phyloP scores from a whole-genome alignment of 345 rosid species.

The Arabidopsis thaliana region TAIR10.1 NC_003076.8:22344001-22344500 shows the following conservation, averaged over 20 bases:
- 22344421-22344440: constrained; percentile 55
- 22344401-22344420: constrained; percentile 75
- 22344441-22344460: constrained; percentile 51
- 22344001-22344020: constrained; percentile 95
- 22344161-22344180: constrained; percentile 4
- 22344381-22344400: constrained; percentile 56
- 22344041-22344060: constrained; percentile 81
- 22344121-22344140: constrained; percentile 11
- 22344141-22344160: constrained; percentile 24
- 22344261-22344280: constrained; percentile 80
- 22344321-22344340: constrained; percentile 80
- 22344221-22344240: constrained; percentile 17
- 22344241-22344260: constrained; percentile 63
- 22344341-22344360: constrained; percentile 93
- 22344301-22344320: constrained; percentile 71
- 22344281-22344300: constrained; percentile 84
- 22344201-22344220: constrained; percentile 17
- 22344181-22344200: constrained; percentile 20
- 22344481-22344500: constrained; percentile 64
- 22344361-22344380: constrained; percentile 88
- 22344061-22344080: constrained; percentile 72
- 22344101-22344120: constrained; percentile 11
- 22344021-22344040: constrained; percentile 79
- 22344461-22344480: constrained; percentile 45
- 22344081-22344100: constrained; percentile 14